A percentile compares a stretch with the other conserved stretches of the same genome.
phyloP scores from a whole-genome alignment of 2,329 filamentous ascomycete species.

The Xylaria sp. region DNA sequence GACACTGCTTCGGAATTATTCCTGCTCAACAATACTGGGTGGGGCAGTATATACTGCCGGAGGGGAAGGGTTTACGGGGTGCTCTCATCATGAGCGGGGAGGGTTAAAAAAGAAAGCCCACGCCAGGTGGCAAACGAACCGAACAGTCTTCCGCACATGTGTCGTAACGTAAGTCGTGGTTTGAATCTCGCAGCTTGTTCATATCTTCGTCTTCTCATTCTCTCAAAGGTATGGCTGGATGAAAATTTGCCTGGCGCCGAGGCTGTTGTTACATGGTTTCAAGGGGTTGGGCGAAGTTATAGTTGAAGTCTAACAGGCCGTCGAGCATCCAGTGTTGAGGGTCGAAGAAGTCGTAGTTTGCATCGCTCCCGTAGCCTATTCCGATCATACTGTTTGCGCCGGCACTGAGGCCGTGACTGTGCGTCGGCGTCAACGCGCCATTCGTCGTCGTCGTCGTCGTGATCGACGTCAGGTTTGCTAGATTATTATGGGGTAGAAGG shows the following conservation, averaged over 20 bases:
- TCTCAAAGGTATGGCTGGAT: slow-evolving; percentile 12
- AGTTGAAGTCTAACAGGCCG: slow-evolving; percentile 79
- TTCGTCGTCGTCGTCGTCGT: slow-evolving; percentile 47
- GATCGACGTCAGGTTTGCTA: slow-evolving; percentile 53
- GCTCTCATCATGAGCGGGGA: slow-evolving; percentile 8
- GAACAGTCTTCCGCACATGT: slow-evolving; percentile 23
- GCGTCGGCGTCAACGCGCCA: slow-evolving; percentile 56
- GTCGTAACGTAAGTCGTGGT: slow-evolving; percentile 21
- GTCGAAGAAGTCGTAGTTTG: slow-evolving; percentile 86
- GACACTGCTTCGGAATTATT: background rate
- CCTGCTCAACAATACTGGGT: background rate
- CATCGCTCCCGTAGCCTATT: slow-evolving; percentile 62
- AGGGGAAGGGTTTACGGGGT: no score
- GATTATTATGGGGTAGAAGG: slow-evolving; percentile 53
- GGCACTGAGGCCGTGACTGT: slow-evolving; percentile 47
- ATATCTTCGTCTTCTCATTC: slow-evolving; percentile 20
- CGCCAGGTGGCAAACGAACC: slow-evolving; percentile 25
- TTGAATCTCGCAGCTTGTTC: slow-evolving; percentile 18
- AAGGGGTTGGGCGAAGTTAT: slow-evolving; percentile 57
- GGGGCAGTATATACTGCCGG: background rate
- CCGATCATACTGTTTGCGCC: slow-evolving; percentile 52
- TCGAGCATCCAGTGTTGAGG: slow-evolving; percentile 94
- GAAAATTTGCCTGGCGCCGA: background rate
- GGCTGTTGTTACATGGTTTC: slow-evolving; percentile 50
- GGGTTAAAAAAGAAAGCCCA: slow-evolving; percentile 23